phyloP scores from a whole-genome alignment of 495 filamentous ascomycete genomes.

The Tuber brumale region DNA sequence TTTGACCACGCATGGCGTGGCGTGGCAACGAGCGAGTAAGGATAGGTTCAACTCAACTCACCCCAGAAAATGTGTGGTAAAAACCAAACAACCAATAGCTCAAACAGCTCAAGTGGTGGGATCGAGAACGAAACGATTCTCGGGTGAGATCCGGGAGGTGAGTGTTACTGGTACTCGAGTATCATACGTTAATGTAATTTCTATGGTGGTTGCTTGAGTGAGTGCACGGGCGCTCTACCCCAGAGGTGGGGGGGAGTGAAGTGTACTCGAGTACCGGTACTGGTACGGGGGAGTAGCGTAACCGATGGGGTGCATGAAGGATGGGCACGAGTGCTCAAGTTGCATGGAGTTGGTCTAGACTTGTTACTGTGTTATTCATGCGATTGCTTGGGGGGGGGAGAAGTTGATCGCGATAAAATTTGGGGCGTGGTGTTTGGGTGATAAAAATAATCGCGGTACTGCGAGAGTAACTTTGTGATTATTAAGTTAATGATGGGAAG shows the following conservation, averaged over 20 bases:
- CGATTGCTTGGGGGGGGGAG: too few species aligned
- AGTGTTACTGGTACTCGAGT: background rate
- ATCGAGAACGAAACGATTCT: background rate
- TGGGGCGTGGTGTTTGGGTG: background rate
- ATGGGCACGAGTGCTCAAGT: background rate
- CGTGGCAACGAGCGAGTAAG: background rate
- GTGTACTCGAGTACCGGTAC: too few species aligned
- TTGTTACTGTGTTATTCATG: background rate
- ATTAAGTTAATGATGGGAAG: background rate
- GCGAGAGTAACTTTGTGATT: background rate
- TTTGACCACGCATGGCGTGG: background rate
- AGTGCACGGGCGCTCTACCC: background rate
- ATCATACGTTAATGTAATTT: background rate
- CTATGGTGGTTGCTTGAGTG: background rate
- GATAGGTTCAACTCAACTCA: background rate
- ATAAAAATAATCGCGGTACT: background rate
- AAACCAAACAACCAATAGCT: background rate
- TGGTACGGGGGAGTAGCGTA: background rate
- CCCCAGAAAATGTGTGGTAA: background rate
- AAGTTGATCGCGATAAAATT: background rate
- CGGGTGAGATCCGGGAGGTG: background rate
- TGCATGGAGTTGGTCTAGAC: background rate
- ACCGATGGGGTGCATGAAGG: background rate
- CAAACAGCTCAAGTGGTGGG: background rate
- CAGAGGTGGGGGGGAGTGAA: background rate